Conservation (phyloP, 352 stramenopile species). For the Phytophthora tentaculata region DNA sequence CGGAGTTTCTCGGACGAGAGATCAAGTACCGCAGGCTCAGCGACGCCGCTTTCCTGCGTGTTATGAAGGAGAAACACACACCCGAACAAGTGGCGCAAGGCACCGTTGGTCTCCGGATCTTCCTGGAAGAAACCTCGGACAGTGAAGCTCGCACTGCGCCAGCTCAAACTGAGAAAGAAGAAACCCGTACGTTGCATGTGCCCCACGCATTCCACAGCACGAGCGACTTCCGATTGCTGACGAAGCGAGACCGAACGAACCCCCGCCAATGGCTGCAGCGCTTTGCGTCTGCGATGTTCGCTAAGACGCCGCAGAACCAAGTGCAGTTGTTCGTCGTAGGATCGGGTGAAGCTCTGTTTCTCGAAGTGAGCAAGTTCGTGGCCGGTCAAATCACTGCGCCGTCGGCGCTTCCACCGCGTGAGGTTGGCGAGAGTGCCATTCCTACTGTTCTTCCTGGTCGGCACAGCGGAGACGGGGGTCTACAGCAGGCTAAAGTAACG, state of each 20-base stretch:
- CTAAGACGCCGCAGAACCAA: conserved; percentile 61
- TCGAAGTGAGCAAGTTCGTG: conserved; percentile 70
- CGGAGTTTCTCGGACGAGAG: conserved; percentile 37
- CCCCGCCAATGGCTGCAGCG: conserved; percentile 58
- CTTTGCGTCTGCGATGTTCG: conserved; percentile 46
- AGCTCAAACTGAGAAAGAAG: conserved; percentile 16
- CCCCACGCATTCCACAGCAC: conserved; percentile 47
- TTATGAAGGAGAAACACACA: conserved; percentile 61
- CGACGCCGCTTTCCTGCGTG: conserved; percentile 44
- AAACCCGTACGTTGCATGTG: conserved; percentile 23
- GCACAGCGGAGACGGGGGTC: conserved; percentile 15
- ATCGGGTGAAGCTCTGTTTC: conserved; percentile 70
- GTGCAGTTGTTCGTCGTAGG: conserved; percentile 85
- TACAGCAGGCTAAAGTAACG: conserved; percentile 71
- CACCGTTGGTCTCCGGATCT: conserved; percentile 58
- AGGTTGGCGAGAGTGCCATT: conserved; percentile 57
- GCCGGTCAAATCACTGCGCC: conserved; percentile 67
- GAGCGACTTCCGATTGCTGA: conserved; percentile 60
- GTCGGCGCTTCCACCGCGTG: conserved; percentile 25
- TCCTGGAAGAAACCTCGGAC: conserved; percentile 42
- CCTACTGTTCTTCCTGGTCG: conserved; percentile 38
- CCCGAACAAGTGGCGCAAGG: conserved; percentile 57
- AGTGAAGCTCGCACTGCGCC: conserved; percentile 4
- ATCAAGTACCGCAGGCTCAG: conserved; percentile 65
- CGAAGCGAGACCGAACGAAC: conserved; percentile 46